These are phyloP conservation scores for Kickxella alabastrina DNA, from an alignment of 192 early-diverging fungal genomes.

Conservation along the genomic window DNA sequence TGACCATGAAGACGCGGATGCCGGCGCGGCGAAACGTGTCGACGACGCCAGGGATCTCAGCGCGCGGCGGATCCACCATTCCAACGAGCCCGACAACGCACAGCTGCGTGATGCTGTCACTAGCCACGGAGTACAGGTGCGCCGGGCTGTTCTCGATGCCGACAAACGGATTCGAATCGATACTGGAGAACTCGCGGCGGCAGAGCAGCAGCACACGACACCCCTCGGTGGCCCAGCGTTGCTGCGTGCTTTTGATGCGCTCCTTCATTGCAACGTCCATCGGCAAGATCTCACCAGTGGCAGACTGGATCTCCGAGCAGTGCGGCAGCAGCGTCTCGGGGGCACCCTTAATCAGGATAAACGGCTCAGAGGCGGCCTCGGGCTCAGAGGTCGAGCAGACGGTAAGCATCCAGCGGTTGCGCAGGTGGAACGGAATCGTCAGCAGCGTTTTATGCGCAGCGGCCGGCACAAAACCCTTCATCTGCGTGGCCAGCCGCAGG, in stretches of 20 bases:
- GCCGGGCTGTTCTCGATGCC: slow-evolving; percentile 31
- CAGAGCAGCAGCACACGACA: slow-evolving; percentile 57
- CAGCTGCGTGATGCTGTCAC: slow-evolving; percentile 48
- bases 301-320: slow-evolving; percentile 43
- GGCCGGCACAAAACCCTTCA: slow-evolving; percentile 5
- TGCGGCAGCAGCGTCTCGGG: slow-evolving; percentile 66
- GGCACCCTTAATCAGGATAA: slow-evolving; percentile 73
- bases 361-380: slow-evolving; percentile 11
- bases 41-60: slow-evolving; percentile 64
- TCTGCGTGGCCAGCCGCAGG: slow-evolving; percentile 59
- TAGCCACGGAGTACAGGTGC: slow-evolving; percentile 16
- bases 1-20: slow-evolving; percentile 80
- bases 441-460: slow-evolving; percentile 29
- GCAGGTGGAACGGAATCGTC: slow-evolving; percentile 70
- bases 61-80: slow-evolving; percentile 82
- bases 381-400: slow-evolving; percentile 29
- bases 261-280: slow-evolving; percentile 30
- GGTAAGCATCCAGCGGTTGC: slow-evolving; percentile 68
- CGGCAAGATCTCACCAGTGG: slow-evolving; percentile 39
- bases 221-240: slow-evolving; percentile 53
- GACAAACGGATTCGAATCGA: slow-evolving; percentile 42
- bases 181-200: slow-evolving; percentile 26
- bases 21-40: slow-evolving; percentile 59
- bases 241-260: slow-evolving; percentile 46
- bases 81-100: slow-evolving; percentile 70